Conservation (phyloP, 805 yeast genomes). For the Saccharomycopsis vini region DNA sequence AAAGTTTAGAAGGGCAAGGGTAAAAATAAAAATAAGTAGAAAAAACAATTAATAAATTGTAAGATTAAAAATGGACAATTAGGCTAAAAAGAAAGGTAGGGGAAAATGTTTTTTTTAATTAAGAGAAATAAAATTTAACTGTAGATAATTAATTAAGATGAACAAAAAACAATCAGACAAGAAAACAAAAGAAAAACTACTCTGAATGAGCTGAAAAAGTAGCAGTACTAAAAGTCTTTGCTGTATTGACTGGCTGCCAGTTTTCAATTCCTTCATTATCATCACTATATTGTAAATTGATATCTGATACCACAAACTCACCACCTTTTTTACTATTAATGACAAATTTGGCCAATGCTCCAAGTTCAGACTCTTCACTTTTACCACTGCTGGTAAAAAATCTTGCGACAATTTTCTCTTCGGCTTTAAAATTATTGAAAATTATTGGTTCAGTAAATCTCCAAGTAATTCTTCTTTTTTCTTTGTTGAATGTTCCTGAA, state of each 20-base stretch:
- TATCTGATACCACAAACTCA: slow-evolving; percentile 33
- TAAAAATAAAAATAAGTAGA: background rate
- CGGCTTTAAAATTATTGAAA: slow-evolving; percentile 31
- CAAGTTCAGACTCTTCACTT: slow-evolving; percentile 66
- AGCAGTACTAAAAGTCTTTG: slow-evolving; percentile 14
- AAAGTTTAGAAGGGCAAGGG: background rate
- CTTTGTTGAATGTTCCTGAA: slow-evolving; percentile 82
- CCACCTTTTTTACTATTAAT: slow-evolving; percentile 37
- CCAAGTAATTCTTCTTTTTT: slow-evolving; percentile 83
- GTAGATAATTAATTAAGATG: background rate
- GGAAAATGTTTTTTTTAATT: too few relatives aligned
- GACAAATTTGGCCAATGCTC: slow-evolving; percentile 63
- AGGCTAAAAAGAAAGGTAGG: background rate
- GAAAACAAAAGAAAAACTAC: background rate
- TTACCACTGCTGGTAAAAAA: slow-evolving; percentile 66
- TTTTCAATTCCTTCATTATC: slow-evolving; percentile 2
- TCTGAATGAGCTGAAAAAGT: slow-evolving; percentile 11
- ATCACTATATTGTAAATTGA: slow-evolving; percentile 29
- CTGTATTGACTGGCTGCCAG: slow-evolving; percentile 14
- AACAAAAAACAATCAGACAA: background rate
- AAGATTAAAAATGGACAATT: background rate
- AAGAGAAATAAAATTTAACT: background rate
- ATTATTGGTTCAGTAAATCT: slow-evolving; percentile 41
- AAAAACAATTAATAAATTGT: background rate
- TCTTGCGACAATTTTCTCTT: slow-evolving; percentile 75